These are phyloP conservation scores for Phyllosticta paracitricarpa DNA, from an alignment of 2,329 filamentous ascomycete genomes.

Conservation along the genomic window DNA sequence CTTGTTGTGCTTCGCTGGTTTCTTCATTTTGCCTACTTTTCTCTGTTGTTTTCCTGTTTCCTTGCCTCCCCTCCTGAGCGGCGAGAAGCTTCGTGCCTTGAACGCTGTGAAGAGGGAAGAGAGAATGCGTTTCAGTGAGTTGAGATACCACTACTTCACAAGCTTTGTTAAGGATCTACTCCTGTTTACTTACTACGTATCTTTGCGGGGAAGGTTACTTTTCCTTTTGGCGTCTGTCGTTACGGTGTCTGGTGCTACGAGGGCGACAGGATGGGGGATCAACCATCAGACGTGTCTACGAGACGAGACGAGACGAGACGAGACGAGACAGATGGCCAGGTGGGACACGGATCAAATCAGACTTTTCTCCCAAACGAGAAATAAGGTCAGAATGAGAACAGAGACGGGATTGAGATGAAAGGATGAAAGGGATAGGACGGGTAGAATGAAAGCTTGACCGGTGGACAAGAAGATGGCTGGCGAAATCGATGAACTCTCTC, in stretches of 20 bases:
- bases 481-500: too few relatives aligned
- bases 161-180: background rate
- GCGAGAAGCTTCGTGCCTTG: too few relatives aligned
- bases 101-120: background rate
- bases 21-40: background rate
- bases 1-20: background rate
- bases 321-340: background rate
- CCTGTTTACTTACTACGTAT: background rate
- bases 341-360: too few relatives aligned
- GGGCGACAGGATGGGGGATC: background rate
- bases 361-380: background rate
- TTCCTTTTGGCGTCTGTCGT: background rate
- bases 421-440: too few relatives aligned
- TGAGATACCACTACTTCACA: background rate
- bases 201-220: background rate
- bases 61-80: too few relatives aligned
- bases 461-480: too few relatives aligned
- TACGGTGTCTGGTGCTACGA: background rate
- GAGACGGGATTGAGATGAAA: too few relatives aligned
- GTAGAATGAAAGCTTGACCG: too few relatives aligned
- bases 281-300: background rate
- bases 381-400: too few relatives aligned
- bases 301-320: background rate
- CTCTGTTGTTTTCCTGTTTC: background rate
- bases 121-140: background rate